phyloP scores from a whole-genome alignment of 2,329 filamentous ascomycete genomes.

The Nannizzia gypsea region DNA sequence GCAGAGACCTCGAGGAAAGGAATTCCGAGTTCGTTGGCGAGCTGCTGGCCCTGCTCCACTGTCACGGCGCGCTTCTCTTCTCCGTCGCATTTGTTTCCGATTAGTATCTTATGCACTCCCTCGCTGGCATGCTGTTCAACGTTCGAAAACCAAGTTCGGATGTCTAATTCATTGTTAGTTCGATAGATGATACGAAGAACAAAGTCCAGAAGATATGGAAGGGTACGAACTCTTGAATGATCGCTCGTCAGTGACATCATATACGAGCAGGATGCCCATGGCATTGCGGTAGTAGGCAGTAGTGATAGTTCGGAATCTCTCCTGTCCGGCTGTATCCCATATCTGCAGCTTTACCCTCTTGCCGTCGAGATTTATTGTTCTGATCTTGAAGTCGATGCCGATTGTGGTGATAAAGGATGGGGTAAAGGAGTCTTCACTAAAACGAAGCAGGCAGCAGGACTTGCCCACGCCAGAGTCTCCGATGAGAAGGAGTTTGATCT shows the following conservation, averaged over 20 bases:
- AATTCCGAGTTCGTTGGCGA: constrained; percentile 91
- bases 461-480: constrained; percentile 95
- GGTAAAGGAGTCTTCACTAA: constrained; percentile 95
- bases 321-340: constrained; percentile 97
- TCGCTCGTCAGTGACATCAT: constrained; percentile 94
- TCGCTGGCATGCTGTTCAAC: constrained; percentile 96
- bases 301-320: constrained; percentile 96
- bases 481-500: constrained; percentile 96
- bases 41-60: constrained; percentile 80
- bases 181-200: not conserved
- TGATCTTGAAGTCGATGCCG: constrained; percentile 99
- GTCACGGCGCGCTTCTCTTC: constrained; percentile 95
- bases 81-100: constrained; percentile 99
- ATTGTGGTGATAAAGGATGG: constrained; percentile 98
- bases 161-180: constrained; percentile 50
- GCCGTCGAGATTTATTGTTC: constrained; percentile 96
- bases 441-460: constrained; percentile 90
- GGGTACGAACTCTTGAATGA: constrained; percentile 78
- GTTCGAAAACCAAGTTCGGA: constrained; percentile 98
- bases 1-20: constrained; percentile 97
- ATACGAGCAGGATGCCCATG: constrained; percentile 95
- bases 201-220: constrained; percentile 7
- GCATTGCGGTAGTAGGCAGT: constrained; percentile 97
- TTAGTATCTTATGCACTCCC: constrained; percentile 98
- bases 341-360: constrained; percentile 99